Evolutionary conservation across 352 stramenopile species (phyloP).

Genomic region (Pseudoperonospora humuli): DNA sequence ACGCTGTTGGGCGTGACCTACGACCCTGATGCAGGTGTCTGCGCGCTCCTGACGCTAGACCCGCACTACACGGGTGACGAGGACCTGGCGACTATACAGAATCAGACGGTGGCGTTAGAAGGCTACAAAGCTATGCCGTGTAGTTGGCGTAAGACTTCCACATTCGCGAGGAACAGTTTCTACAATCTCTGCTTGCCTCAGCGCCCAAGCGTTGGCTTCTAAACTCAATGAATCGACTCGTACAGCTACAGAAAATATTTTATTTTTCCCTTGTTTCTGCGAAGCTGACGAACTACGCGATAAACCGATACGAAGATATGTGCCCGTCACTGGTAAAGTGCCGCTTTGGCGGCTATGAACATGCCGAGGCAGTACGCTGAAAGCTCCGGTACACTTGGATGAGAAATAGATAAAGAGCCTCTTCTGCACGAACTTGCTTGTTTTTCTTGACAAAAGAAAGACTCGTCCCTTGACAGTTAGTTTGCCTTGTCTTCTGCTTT

Average conservation of each 20-base stretch:
- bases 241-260: conserved; percentile 35
- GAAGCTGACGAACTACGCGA: conserved; percentile 8
- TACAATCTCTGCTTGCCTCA: conserved; percentile 79
- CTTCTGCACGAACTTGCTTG: conserved; percentile 16
- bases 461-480: conserved; percentile 4
- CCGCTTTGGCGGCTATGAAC: conserved; percentile 17
- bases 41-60: conserved; percentile 74
- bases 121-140: conserved; percentile 69
- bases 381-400: conserved; percentile 26
- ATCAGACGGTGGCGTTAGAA: conserved; percentile 46
- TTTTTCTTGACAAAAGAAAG: conserved; percentile 16
- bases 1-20: conserved; percentile 76
- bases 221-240: conserved; percentile 7
- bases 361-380: conserved; percentile 20
- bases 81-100: conserved; percentile 61
- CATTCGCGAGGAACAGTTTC: conserved; percentile 55
- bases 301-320: conserved; percentile 5
- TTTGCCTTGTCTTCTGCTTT: conserved; percentile 31
- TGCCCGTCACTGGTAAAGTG: conserved; percentile 10
- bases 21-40: conserved; percentile 46
- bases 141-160: conserved; percentile 52
- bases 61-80: conserved; percentile 72
- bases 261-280: conserved; percentile 30
- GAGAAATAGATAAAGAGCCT: conserved; percentile 32
- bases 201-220: conserved; percentile 27